These are phyloP conservation scores for Penicillium nucicola DNA, from an alignment of 495 filamentous ascomycete species.

Conservation along the genomic window DNA sequence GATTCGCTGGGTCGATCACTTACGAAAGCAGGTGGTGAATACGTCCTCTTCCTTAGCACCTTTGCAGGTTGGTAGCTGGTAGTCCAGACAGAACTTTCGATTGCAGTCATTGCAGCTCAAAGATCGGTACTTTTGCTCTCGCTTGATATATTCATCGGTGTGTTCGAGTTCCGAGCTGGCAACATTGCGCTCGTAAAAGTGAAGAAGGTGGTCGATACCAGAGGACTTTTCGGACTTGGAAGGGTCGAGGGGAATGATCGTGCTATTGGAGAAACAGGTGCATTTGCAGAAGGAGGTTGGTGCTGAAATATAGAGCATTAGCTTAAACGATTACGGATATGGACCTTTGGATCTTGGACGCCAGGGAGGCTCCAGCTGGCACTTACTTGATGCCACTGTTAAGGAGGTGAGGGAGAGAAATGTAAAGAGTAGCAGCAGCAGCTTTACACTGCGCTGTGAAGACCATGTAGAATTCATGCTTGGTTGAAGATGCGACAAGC, in stretches of 20 bases:
- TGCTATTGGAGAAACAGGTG: conserved; percentile 88
- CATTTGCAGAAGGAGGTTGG: conserved; percentile 96
- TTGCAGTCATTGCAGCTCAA: conserved; percentile 82
- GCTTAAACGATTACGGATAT: neutral
- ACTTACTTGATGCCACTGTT: conserved; percentile 31
- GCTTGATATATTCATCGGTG: conserved; percentile 5
- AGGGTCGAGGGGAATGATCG: conserved; percentile 63
- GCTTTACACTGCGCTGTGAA: conserved; percentile 1
- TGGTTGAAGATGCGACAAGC: neutral
- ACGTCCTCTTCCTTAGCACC: conserved; percentile 83
- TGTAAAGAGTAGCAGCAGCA: conserved; percentile 19
- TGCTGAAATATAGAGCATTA: conserved; percentile 23
- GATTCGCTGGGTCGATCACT: conserved; percentile 14
- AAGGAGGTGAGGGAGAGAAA: conserved; percentile 27
- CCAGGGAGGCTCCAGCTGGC: neutral
- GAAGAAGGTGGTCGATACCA: conserved; percentile 21
- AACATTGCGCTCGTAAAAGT: conserved; percentile 20
- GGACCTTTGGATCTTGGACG: neutral
- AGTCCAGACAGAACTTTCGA: conserved; percentile 81
- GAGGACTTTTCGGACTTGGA: conserved; percentile 21
- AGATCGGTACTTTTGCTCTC: conserved; percentile 34
- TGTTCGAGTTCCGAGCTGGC: conserved; percentile 2
- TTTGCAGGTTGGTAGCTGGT: conserved; percentile 83
- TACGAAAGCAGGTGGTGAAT: conserved; percentile 85
- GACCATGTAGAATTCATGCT: conserved; percentile 8